Evolutionary conservation across 176 grass and related monocot species (phyloP).

Genomic region (Oryza glaberrima): DNA sequence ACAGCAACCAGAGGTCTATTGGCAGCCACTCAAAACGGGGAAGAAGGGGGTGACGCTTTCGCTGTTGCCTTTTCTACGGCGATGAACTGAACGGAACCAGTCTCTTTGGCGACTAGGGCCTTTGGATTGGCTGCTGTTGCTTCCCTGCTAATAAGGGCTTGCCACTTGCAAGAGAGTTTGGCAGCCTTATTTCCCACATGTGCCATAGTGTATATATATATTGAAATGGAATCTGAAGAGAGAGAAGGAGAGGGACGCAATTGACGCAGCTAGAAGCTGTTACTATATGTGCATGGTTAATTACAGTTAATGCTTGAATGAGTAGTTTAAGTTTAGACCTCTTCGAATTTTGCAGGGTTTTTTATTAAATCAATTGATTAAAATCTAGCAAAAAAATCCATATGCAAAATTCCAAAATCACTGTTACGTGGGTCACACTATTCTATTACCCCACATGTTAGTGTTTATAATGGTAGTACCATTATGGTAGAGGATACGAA

Average conservation of each 20-base stretch:
- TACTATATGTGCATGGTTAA: background rate
- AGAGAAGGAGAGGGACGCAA: background rate
- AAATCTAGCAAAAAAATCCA: background rate
- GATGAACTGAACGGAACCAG: background rate
- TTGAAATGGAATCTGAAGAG: background rate
- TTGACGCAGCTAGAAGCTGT: background rate
- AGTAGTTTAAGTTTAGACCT: background rate
- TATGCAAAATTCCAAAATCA: no score
- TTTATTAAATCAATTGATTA: background rate
- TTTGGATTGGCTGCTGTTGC: conserved; percentile 3
- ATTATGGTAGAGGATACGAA: no score
- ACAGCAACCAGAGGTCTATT: conserved; percentile 1
- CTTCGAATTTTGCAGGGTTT: background rate
- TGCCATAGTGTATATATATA: background rate
- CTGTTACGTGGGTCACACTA: no score
- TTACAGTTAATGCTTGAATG: background rate
- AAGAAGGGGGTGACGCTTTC: background rate
- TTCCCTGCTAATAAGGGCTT: background rate
- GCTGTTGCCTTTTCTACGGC: background rate
- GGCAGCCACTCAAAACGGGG: conserved; percentile 15
- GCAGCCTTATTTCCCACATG: conserved; percentile 40
- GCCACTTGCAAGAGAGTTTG: conserved; percentile 10
- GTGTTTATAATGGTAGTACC: no score
- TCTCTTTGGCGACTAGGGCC: background rate
- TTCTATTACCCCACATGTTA: no score